phyloP scores from a whole-genome alignment of 768 basidiomycete genomes.

The Lyophyllum atratum region DNA sequence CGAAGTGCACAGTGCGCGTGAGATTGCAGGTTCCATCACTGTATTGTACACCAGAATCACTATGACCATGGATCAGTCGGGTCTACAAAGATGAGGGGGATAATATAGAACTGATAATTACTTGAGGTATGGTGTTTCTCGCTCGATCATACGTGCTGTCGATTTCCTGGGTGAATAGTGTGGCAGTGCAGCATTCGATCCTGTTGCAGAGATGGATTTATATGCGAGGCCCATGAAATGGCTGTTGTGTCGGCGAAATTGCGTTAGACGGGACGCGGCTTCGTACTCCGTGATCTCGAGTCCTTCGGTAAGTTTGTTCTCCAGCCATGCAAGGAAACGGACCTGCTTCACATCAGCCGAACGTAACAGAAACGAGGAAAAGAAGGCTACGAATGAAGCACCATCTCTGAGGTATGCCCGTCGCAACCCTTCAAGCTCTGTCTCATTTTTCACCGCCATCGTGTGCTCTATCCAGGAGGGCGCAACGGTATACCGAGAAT shows the following conservation, averaged over 20 bases:
- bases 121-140: slow-evolving; percentile 87
- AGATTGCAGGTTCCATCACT: slow-evolving; percentile 89
- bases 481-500: slow-evolving; percentile 74
- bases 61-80: slow-evolving; percentile 27
- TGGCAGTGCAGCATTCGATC: slow-evolving; percentile 90
- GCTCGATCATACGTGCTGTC: slow-evolving; percentile 72
- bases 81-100: slow-evolving; percentile 7
- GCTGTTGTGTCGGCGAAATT: slow-evolving; percentile 70
- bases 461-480: slow-evolving; percentile 73
- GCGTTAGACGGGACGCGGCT: slow-evolving; percentile 80
- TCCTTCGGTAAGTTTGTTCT: slow-evolving; percentile 72
- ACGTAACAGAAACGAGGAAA: slow-evolving; percentile 13
- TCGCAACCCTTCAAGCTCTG: slow-evolving; percentile 81
- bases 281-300: slow-evolving; percentile 92
- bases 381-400: slow-evolving; percentile 68
- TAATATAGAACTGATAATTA: slow-evolving; percentile 46
- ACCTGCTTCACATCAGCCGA: slow-evolving; percentile 37
- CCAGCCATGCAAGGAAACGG: slow-evolving; percentile 90
- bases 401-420: slow-evolving; percentile 91
- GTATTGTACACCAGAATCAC: slow-evolving; percentile 92
- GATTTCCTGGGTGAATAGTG: slow-evolving; percentile 84
- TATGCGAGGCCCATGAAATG: slow-evolving; percentile 86
- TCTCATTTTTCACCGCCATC: slow-evolving; percentile 88
- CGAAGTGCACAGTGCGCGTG: slow-evolving; percentile 83
- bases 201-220: slow-evolving; percentile 87